Base-by-base conservation (phyloP, 306 rosid genomes). In the Senna siamea region DNA sequence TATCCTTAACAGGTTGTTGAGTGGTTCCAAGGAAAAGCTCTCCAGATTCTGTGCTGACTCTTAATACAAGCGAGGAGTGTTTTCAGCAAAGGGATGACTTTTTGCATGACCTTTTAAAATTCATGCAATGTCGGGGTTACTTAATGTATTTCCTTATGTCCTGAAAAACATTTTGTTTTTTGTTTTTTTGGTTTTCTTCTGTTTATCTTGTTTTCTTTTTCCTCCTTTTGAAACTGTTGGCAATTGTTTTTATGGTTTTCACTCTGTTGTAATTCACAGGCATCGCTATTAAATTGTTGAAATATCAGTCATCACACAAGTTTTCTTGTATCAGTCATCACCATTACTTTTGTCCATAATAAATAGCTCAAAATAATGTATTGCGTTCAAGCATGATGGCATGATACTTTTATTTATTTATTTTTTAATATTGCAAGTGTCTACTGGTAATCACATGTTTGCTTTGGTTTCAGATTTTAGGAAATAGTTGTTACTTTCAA, bases 51-150 rank as follows among this genome's bases (percentile, higher is more conserved):
- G 76, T 61, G 64, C 72, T 51, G 81, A 82, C 70, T 50, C 78
- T 58, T 37, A 59, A 19, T 35, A 59, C 64, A 44, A 78, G 69
- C 72, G 76, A 75, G 80, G 74, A 67, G 58, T 41, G 60, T 76
- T 76, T 70, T 72, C 46, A 23, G 74, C 69, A 60, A 40, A 75
- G 79, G 79, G 70, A 74, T 80, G 85, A 57, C 13, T 72, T 82
- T 79, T 79, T 54, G 81, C 68, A 53, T 54, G 82, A 59, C 64
- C 58, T 72, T 53, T 73, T 81, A 80, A 86, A 79, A 73, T 84
- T 75, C 74, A 40, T 75, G 79, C 86, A 62, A 86, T 86, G 90
- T 86, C 90, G 71, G 90, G 90, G 46, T 73, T 86, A 78, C 84
- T 83, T 61, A 86, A 86, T 78, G 90, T 86, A 86, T 64, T 72